phyloP scores from a whole-genome alignment of 371 early-diverging fungal genomes.

The Lichtheimia ornata region DNA sequence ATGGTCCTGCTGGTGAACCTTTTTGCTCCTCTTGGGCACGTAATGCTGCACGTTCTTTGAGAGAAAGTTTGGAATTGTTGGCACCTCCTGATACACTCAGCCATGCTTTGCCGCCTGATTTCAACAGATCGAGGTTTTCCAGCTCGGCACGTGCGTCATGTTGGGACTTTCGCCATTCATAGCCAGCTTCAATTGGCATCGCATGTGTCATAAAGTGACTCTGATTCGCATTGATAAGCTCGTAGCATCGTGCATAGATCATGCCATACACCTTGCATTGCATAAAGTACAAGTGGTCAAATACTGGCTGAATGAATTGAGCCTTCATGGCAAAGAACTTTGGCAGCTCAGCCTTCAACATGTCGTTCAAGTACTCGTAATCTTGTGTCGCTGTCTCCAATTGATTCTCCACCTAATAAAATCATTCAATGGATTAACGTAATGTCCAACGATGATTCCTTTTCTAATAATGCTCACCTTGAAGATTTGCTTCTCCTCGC shows the following conservation, averaged over 20 bases:
- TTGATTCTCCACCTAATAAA: conserved; percentile 50
- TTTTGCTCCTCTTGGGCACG: conserved; percentile 20
- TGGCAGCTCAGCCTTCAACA: conserved; percentile 72
- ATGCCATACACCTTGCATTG: conserved; percentile 68
- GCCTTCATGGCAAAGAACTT: conserved; percentile 57
- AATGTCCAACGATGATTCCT: neutral
- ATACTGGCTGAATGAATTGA: conserved; percentile 75
- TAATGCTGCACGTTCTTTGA: conserved; percentile 43
- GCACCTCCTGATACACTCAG: conserved; percentile 35
- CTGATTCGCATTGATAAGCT: conserved; percentile 43
- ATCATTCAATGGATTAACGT: neutral
- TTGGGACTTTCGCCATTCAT: conserved; percentile 30
- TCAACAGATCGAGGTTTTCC: conserved; percentile 37
- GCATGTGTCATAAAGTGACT: conserved; percentile 36
- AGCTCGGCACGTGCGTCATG: conserved; percentile 33
- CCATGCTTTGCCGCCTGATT: conserved; percentile 51
- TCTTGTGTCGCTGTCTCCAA: conserved; percentile 76
- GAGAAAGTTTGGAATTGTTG: conserved; percentile 33
- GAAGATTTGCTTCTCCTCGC: conserved; percentile 74
- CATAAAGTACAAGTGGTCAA: conserved; percentile 68
- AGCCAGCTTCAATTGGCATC: conserved; percentile 39
- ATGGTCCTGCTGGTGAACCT: neutral
- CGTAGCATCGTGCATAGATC: conserved; percentile 55
- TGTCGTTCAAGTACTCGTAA: conserved; percentile 69
- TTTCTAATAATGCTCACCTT: conserved; percentile 31